These are phyloP conservation scores for Candida tibetensis DNA, from an alignment of 805 yeast species.

Conservation along the genomic window DNA sequence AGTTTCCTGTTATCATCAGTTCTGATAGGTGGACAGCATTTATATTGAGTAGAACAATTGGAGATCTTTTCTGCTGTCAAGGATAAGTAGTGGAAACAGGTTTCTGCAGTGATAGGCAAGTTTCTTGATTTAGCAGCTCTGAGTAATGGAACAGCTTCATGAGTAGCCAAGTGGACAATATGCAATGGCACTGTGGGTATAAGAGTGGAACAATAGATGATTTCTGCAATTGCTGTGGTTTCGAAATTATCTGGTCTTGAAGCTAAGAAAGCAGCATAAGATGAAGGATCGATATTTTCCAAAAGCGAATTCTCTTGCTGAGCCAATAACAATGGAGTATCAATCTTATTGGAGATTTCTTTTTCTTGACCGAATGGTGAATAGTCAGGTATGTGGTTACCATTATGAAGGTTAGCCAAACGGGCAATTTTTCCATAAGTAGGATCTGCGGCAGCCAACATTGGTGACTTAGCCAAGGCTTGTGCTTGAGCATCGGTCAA, in stretches of 20 bases:
- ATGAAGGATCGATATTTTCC: constrained; percentile 53
- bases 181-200: constrained; percentile 70
- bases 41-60: constrained; percentile 75
- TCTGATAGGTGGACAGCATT: constrained; percentile 95
- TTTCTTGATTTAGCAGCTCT: constrained; percentile 57
- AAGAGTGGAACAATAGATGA: constrained; percentile 58
- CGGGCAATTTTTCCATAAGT: constrained; percentile 45
- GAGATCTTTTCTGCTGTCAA: constrained; percentile 76
- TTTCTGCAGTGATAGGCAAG: constrained; percentile 78
- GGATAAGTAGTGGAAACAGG: constrained; percentile 89
- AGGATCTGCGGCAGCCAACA: constrained; percentile 59
- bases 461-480: constrained; percentile 55
- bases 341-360: constrained; percentile 14
- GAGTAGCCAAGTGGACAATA: constrained; percentile 86
- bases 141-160: constrained; percentile 75
- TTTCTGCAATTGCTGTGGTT: constrained; percentile 73
- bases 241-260: constrained; percentile 90
- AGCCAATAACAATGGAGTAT: constrained; percentile 43
- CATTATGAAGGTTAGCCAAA: constrained; percentile 34
- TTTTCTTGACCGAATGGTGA: constrained; percentile 24
- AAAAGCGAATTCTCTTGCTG: constrained; percentile 39
- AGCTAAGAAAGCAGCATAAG: constrained; percentile 70
- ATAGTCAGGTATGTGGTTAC: constrained; percentile 20
- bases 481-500: constrained; percentile 50
- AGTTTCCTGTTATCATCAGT: constrained; percentile 64